Base-by-base conservation (phyloP, 257 asterid species). In the Primulina tabacum region DNA sequence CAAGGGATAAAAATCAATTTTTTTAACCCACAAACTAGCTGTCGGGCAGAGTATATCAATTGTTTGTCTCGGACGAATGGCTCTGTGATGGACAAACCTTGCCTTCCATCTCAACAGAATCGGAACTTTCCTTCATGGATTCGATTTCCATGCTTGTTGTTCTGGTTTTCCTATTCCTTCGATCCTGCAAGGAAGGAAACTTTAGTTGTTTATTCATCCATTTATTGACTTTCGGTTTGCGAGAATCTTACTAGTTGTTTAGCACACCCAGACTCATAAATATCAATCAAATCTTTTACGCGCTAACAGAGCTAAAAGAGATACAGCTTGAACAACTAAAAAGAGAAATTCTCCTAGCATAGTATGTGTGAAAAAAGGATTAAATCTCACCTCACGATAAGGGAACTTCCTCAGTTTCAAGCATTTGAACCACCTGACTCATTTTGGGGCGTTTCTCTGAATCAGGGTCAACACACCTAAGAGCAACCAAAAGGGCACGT, bases 141-240 rank as follows among this genome's bases (percentile, higher is more conserved):
- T 83, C 88, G 18, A 79, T 83, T 16, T 83, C 88, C 81, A 78
- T 75, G 88, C 88, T 85, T 32, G 86, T 62, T 16, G 87, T 76
- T 69, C 80, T 81, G 76, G 82, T 81, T 72, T 77, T 82, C 70
- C 79, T 64, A 69, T 68, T 77, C 81, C 88, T 76, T 37, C 88
- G 90, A 35, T 85, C 88, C 90, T 85, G 80, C 70, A 52, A 18
- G 6, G 7, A 43, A 60, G 21, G 63, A 9, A 26, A 50, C 0
- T 16, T 14, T 50, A 50, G 57, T 17, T 4, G 57, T 16, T 50
- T 16, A 50, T 8, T 50, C 6, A 2, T 50, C 8, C 8, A 50
- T 50, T 16, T 16, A 17, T 17, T 50, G 57, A 50, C 18, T 14
- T 50, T 17, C 8, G 57, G 57, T 50, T 50, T 43, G 34, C 6